Evolutionary conservation across 1,284 basidiomycete species (phyloP).

Genomic region (Pyrrhoderma noxium): DNA sequence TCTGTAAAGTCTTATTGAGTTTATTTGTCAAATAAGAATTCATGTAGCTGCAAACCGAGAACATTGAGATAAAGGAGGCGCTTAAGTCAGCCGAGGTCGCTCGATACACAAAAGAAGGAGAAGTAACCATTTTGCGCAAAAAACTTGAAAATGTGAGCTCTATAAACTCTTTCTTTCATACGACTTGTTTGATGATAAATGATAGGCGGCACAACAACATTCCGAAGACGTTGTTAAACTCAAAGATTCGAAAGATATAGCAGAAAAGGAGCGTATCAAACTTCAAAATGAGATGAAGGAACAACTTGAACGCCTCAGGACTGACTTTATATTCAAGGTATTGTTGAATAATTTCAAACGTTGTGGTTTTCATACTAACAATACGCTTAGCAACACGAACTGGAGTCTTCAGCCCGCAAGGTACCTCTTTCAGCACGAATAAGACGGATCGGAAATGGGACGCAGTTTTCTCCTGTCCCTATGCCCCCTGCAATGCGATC

Average conservation of each 20-base stretch:
- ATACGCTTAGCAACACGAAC: conserved; percentile 56
- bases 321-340: conserved; percentile 65
- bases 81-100: conserved; percentile 42
- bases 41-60: conserved; percentile 8
- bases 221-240: conserved; percentile 48
- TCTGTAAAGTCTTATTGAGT: not conserved
- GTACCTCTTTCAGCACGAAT: conserved; percentile 36
- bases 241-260: conserved; percentile 51
- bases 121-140: conserved; percentile 52
- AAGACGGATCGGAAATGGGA: conserved; percentile 32
- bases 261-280: conserved; percentile 45
- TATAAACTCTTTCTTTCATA: not conserved
- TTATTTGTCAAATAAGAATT: not conserved
- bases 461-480: conserved; percentile 33
- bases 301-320: conserved; percentile 63
- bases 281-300: conserved; percentile 53
- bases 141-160: conserved; percentile 47
- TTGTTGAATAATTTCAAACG: conserved; percentile 16
- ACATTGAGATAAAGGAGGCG: conserved; percentile 22
- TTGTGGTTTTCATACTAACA: too few relatives aligned
- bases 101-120: conserved; percentile 49
- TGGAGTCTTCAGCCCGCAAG: conserved; percentile 52
- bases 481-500: conserved; percentile 35
- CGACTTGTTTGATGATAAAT: not conserved
- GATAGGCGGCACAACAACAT: conserved; percentile 54